Evolutionary conservation across 805 yeast species (phyloP).

Genomic region (Candida loeiensis): DNA sequence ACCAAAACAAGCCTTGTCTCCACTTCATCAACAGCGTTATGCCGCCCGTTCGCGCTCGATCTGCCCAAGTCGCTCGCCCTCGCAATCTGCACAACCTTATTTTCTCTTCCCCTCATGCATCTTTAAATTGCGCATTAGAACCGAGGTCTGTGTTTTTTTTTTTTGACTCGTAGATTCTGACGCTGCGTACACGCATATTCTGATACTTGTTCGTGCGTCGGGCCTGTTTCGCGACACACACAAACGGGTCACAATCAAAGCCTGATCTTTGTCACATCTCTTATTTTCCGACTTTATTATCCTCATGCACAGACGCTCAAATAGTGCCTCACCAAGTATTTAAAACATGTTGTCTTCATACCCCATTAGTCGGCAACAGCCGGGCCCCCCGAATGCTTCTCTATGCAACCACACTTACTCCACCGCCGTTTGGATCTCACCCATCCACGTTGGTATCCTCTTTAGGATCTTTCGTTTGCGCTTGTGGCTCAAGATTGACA

Average conservation of each 20-base stretch:
- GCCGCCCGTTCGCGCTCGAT: too few species aligned
- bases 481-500: slow-evolving; percentile 1
- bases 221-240: neutral
- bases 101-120: too few species aligned
- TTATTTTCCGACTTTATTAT: neutral
- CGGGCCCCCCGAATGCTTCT: neutral
- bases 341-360: neutral
- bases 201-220: neutral
- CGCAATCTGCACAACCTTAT: too few species aligned
- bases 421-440: neutral
- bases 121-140: too few species aligned
- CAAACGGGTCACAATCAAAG: neutral
- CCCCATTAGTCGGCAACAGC: neutral
- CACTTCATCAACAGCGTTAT: too few species aligned
- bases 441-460: neutral
- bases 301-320: neutral
- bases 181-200: neutral
- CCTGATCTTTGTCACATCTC: neutral
- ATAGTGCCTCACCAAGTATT: neutral
- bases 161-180: neutral
- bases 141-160: neutral
- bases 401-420: too few species aligned
- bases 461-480: neutral
- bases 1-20: too few species aligned
- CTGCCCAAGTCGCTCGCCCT: too few species aligned